phyloP scores from a whole-genome alignment of 495 filamentous ascomycete genomes.

The Choiromyces venosus region DNA sequence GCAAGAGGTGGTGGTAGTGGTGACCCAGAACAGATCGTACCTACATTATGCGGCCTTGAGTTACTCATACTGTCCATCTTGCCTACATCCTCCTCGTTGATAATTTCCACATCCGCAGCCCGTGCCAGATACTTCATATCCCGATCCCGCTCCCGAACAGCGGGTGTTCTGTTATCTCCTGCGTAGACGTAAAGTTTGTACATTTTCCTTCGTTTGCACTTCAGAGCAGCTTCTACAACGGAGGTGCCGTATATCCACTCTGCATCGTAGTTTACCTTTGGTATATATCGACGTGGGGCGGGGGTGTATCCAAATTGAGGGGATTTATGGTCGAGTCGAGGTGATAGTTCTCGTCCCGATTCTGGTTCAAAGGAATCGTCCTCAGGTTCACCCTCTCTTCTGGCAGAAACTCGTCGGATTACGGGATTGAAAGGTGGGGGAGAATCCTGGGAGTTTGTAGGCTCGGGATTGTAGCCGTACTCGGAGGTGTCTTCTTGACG shows the following conservation, averaged over 20 bases:
- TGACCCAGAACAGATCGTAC: background rate
- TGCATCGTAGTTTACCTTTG: slow-evolving; percentile 51
- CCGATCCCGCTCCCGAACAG: slow-evolving; percentile 44
- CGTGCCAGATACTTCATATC: slow-evolving; percentile 56
- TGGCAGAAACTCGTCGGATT: background rate
- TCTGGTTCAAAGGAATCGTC: background rate
- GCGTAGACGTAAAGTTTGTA: slow-evolving; percentile 79
- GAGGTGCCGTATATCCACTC: slow-evolving; percentile 85
- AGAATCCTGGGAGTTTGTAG: background rate
- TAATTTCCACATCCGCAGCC: slow-evolving; percentile 50
- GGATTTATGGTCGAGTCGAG: slow-evolving; percentile 19
- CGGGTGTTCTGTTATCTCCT: slow-evolving; percentile 48
- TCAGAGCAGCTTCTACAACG: slow-evolving; percentile 75
- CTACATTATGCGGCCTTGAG: slow-evolving; percentile 77
- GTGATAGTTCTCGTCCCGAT: background rate
- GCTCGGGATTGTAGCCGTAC: background rate
- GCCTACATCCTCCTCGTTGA: slow-evolving; percentile 51
- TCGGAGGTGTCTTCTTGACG: background rate
- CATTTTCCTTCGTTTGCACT: slow-evolving; percentile 59
- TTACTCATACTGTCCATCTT: slow-evolving; percentile 73
- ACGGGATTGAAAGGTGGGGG: background rate
- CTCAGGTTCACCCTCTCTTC: background rate
- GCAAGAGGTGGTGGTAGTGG: background rate
- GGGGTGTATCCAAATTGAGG: slow-evolving; percentile 12
- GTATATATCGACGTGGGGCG: slow-evolving; percentile 19